Evolutionary conservation across 345 rosid species (phyloP).

Genomic region (Carallia pectinifolia): DNA sequence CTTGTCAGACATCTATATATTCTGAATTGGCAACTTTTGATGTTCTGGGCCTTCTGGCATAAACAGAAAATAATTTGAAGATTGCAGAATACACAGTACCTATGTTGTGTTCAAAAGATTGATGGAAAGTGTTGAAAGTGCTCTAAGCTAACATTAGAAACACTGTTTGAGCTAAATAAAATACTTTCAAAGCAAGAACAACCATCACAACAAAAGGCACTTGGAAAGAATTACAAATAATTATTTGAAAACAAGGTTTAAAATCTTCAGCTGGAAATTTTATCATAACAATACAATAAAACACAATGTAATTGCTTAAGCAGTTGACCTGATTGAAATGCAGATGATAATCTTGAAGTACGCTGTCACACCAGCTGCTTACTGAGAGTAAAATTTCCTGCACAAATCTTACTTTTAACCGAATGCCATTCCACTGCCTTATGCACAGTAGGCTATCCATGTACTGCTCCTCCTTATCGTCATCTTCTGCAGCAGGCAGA

Average conservation of each 20-base stretch:
- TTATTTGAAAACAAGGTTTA: constrained; percentile 6
- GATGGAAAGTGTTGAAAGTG: background rate
- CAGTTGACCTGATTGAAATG: constrained; percentile 70
- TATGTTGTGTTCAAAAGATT: too few relatives aligned
- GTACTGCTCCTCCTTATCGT: constrained; percentile 55
- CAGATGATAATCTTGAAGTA: constrained; percentile 80
- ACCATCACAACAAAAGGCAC: background rate
- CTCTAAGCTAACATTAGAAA: background rate
- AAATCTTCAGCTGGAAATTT: constrained; percentile 5
- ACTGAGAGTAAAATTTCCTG: constrained; percentile 58
- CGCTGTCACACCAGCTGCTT: constrained; percentile 72
- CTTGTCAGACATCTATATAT: too few relatives aligned
- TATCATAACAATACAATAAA: constrained; percentile 6
- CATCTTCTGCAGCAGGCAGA: constrained; percentile 40
- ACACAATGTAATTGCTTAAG: constrained; percentile 10
- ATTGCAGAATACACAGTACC: too few relatives aligned
- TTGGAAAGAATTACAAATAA: background rate
- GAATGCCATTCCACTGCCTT: constrained; percentile 39
- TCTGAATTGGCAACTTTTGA: too few relatives aligned
- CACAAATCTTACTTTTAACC: constrained; percentile 44
- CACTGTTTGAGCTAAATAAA: background rate
- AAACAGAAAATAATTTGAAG: too few relatives aligned
- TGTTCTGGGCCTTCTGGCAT: too few relatives aligned
- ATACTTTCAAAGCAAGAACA: background rate
- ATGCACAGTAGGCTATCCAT: constrained; percentile 54